Conservation (phyloP, 2,329 filamentous ascomycete genomes). For the Colletotrichum sp. region DNA sequence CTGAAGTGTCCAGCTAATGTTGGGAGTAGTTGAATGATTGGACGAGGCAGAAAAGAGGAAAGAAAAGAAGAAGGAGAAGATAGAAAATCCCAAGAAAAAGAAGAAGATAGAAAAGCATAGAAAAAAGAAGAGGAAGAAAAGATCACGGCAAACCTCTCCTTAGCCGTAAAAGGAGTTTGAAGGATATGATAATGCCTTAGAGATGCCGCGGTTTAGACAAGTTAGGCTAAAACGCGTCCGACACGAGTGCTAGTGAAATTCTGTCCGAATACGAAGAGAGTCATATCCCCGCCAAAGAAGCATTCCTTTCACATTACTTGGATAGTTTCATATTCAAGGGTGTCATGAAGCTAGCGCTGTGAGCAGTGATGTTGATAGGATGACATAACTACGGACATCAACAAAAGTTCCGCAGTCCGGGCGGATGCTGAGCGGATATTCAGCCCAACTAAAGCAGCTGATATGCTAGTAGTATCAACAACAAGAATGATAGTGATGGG, state of each 20-base stretch:
- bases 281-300: too few species aligned
- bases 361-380: neutral
- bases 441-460: neutral
- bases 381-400: neutral
- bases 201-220: neutral
- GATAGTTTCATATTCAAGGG: accelerated
- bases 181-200: neutral
- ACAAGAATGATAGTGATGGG: neutral
- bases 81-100: too few species aligned
- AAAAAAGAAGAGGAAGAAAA: neutral
- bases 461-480: neutral
- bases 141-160: neutral
- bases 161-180: neutral
- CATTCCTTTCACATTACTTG: neutral
- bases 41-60: neutral
- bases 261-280: too few species aligned
- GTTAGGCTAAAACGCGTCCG: neutral
- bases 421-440: neutral
- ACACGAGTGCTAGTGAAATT: neutral
- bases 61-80: too few species aligned
- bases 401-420: neutral
- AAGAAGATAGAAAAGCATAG: too few species aligned
- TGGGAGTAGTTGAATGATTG: neutral
- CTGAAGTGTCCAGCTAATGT: neutral
- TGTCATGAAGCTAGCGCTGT: neutral